Evolutionary conservation across 2,329 filamentous ascomycete genomes (phyloP).

Genomic region (Colletotrichum tanaceti): DNA sequence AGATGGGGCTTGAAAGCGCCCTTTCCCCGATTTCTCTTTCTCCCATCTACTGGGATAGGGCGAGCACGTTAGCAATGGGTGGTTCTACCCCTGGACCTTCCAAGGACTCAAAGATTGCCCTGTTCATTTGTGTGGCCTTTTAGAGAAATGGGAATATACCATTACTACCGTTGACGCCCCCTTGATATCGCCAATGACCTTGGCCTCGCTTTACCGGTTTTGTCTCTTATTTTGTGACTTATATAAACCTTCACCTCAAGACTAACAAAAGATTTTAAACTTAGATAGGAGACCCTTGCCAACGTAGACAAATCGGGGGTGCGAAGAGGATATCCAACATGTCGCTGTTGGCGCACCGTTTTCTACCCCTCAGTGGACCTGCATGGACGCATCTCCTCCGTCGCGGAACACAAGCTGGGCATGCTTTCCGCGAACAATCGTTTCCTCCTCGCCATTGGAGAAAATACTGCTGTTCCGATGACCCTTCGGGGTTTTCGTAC

Average conservation of each 20-base stretch:
- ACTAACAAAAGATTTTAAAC: not conserved
- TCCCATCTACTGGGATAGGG: conserved; percentile 15
- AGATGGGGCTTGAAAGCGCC: conserved; percentile 7
- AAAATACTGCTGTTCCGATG: conserved; percentile 29
- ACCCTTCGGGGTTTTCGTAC: conserved; percentile 46
- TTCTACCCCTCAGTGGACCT: conserved; percentile 40
- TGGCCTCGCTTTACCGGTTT: not conserved
- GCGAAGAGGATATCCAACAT: not conserved
- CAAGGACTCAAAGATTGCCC: conserved; percentile 14
- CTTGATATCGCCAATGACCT: conserved; percentile 3
- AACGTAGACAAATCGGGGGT: not conserved
- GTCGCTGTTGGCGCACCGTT: not conserved
- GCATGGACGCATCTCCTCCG: conserved; percentile 52
- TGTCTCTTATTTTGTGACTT: not conserved
- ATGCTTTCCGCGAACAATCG: conserved; percentile 61
- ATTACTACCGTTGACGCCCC: conserved; percentile 13
- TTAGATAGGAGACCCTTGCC: not conserved
- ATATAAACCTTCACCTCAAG: not conserved
- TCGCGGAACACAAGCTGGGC: conserved; percentile 63
- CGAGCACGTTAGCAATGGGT: conserved; percentile 14
- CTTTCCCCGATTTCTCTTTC: conserved; percentile 2
- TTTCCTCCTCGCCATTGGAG: conserved; percentile 42
- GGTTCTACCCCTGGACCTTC: conserved; percentile 4
- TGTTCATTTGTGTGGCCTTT: conserved; percentile 1
- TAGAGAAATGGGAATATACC: conserved; percentile 16